phyloP scores from a whole-genome alignment of 345 rosid genomes.

The Eucalyptus cloeziana region DNA sequence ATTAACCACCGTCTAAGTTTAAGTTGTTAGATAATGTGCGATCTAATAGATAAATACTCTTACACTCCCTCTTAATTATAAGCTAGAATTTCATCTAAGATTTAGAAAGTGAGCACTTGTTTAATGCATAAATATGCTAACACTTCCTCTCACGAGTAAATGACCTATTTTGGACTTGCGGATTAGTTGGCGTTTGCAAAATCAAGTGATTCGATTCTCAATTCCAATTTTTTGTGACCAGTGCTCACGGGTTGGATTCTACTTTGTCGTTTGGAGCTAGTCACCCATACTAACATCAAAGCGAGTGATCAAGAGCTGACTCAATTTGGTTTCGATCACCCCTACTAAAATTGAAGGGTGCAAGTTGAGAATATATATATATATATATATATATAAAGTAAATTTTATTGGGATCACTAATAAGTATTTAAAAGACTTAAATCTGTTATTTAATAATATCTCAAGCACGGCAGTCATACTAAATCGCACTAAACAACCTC shows the following conservation, averaged over 20 bases:
- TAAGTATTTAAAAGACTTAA: no score
- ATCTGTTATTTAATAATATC: background rate
- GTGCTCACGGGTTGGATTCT: no score
- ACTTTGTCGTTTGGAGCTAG: fast-evolving
- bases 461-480: background rate
- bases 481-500: background rate
- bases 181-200: background rate
- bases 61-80: background rate
- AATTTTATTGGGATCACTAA: background rate
- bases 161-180: background rate
- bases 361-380: background rate
- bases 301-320: background rate
- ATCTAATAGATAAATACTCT: background rate
- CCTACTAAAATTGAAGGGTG: no score
- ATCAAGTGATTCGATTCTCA: background rate
- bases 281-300: background rate
- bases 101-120: background rate
- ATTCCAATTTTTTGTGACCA: background rate
- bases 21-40: background rate
- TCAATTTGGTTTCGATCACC: fast-evolving
- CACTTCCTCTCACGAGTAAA: background rate
- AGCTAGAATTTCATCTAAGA: background rate
- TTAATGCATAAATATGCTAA: background rate
- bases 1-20: background rate
- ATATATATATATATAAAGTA: no score